These are phyloP conservation scores for Saccharomycopsis microspora DNA, from an alignment of 805 yeast genomes.

Conservation along the genomic window DNA sequence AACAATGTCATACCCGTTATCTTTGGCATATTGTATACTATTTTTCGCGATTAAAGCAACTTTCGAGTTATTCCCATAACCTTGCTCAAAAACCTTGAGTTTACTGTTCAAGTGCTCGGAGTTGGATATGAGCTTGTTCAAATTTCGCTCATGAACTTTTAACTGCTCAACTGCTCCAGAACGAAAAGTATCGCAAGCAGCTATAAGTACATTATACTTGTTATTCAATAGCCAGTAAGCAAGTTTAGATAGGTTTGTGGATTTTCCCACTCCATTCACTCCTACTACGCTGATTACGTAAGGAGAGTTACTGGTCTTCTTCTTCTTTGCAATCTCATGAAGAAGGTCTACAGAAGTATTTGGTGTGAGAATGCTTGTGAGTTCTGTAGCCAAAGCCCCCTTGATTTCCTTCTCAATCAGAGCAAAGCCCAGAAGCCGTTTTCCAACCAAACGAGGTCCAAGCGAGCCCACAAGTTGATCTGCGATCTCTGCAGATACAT, in stretches of 20 bases:
- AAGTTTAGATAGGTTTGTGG: slow-evolving; percentile 85
- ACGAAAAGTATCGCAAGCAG: slow-evolving; percentile 96
- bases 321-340: slow-evolving; percentile 55
- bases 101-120: slow-evolving; percentile 25
- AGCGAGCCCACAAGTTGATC: slow-evolving; percentile 59
- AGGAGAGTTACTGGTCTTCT: slow-evolving; percentile 36
- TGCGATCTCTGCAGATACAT: slow-evolving; percentile 88
- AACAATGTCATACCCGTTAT: slow-evolving; percentile 68
- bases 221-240: slow-evolving; percentile 95
- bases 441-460: slow-evolving; percentile 56
- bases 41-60: slow-evolving; percentile 89
- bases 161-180: slow-evolving; percentile 98
- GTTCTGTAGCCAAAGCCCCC: slow-evolving; percentile 45
- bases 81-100: slow-evolving; percentile 80
- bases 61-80: slow-evolving; percentile 91
- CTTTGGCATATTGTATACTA: slow-evolving; percentile 72
- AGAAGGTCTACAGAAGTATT: slow-evolving; percentile 80
- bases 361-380: slow-evolving; percentile 77
- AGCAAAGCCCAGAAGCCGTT: slow-evolving; percentile 64
- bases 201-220: slow-evolving; percentile 73
- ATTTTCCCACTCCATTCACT: slow-evolving; percentile 96
- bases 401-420: slow-evolving; percentile 64
- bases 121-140: slow-evolving; percentile 53
- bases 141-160: slow-evolving; percentile 82
- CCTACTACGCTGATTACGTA: slow-evolving; percentile 97